These are phyloP conservation scores for Lunularia cruciata DNA, from an alignment of 225 moss, liverwort and hornwort genomes.

Conservation along the genomic window DNA sequence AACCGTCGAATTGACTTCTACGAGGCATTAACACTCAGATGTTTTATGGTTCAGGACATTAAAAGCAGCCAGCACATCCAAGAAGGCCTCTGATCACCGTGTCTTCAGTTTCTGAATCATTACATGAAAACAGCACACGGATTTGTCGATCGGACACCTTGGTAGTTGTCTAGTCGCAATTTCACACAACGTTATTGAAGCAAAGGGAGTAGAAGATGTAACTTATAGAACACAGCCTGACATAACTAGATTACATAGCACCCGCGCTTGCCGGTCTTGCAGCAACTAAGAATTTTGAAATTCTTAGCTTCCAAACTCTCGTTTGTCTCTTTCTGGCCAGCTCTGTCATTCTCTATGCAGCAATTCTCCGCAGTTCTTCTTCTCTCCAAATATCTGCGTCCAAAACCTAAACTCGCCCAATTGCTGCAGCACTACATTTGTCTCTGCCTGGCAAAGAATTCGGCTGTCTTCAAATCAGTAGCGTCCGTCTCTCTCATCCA, in stretches of 20 bases:
- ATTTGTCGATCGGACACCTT: conserved; percentile 20
- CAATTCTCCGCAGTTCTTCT: not conserved
- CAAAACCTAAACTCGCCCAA: not conserved
- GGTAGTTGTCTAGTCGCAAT: conserved; percentile 19
- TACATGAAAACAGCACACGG: conserved; percentile 1
- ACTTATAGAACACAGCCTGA: conserved; percentile 26
- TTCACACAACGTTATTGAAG: conserved; percentile 19
- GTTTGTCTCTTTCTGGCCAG: not conserved
- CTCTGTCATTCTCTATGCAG: not conserved
- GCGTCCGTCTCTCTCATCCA: conserved; percentile 29
- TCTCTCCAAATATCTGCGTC: not conserved
- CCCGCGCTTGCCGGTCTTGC: conserved; percentile 15
- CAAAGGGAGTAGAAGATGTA: conserved; percentile 20
- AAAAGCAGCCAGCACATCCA: conserved; percentile 15
- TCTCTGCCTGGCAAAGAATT: not conserved
- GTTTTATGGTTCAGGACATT: not conserved
- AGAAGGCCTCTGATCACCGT: conserved; percentile 13
- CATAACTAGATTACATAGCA: conserved; percentile 19
- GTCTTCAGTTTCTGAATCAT: conserved; percentile 7
- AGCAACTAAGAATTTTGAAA: conserved; percentile 12
- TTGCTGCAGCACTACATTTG: not conserved
- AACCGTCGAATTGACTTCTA: conserved; percentile 11
- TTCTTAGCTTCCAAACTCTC: conserved; percentile 10
- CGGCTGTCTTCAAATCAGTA: conserved; percentile 10
- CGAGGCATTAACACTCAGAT: not conserved